Base-by-base conservation (phyloP, 306 rosid species). In the Lablab purpureus region DNA sequence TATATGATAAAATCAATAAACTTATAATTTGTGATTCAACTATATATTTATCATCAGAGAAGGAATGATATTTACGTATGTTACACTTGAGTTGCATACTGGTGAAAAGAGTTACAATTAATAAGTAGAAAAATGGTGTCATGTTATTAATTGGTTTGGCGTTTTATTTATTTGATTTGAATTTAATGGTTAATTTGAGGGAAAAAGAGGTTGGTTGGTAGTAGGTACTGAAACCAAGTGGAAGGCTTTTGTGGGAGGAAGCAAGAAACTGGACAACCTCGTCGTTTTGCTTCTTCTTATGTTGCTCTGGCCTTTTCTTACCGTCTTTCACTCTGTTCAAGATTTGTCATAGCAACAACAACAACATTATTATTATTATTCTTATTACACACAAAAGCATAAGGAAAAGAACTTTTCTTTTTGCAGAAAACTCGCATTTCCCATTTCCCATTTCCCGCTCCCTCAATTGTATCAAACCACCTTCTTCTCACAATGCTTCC, bases 381-480 rank as follows among this genome's bases (percentile, higher is more conserved):
- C 14, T 34, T n/a, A 34, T 18, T 10, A n/a, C 9, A 59, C 67
- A 23, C 67, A 43, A 27, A 58, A 59, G 71, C 81, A 67, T 52
- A 27, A 40, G 45, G 3, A 40, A 40, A 40, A 81, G 45, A 75
- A 50, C 37, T 45, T 52, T 81, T 64, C 69, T 41, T 71, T 59
- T 37, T 51, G 60, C 79, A 81, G 76, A 23, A 58, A 82, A 51
- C 86, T 66, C 76, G 41, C 80, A 84, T 79, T 88, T 82, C 30
- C 64, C 80, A 84, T 79, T 88, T 82, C 30, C 64, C 71, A 75
- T 88, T 94, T 94, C 92, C 97, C 97, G 97, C 98, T 90, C 83
- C 72, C 54, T 62, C 27, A 50, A 49, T 70, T 56, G 58, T 82
- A 84, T 75, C 78, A 87, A 88, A 64, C 10, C 52, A 64, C 13